Evolutionary conservation across 441 rosid genomes (phyloP), one percentile per base, ranked within the genome.

Genomic region (Viola pubescens): DNA sequence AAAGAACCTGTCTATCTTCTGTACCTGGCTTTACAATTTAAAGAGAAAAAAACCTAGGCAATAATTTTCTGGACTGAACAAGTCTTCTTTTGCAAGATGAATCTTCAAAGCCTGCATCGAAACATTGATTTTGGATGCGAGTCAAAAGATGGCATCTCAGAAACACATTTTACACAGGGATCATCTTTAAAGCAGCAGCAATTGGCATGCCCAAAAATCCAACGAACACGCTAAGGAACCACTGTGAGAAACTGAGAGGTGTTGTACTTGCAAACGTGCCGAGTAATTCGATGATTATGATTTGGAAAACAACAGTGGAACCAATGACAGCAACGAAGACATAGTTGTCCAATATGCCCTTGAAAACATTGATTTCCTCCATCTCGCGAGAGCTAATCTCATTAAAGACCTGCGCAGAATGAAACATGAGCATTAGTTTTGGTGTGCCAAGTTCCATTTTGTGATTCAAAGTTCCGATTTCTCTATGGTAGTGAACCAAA

Each of bases 301-400:
- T 59, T 13, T 84, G 82, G 9, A 79, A 73, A 16, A 76, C 7
- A 4, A 79, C 52, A 1, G 83, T 81, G 44, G 61, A 34, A 6
- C 56, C 66, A 9, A 81, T 51, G 4, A 81, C 81, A 42, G 46
- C 63, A 0, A 73, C 10, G 40, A 83, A 81, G 1, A 81, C 65
- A 13, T 58, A 73, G 73, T 70, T 81, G 72, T 55, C 56, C 7
- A 74, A 59, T 6, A 77, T 60, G 48, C 84, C 86, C 72, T 77
- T 61, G 49, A 83, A 79, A 47, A 83, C 76, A 42, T 83, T 81
- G 66, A 68, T 76, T 61, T 69, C 64, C 48, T 81, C 84, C n/a
- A 81, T 65, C 37, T 77, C 71, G 53, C 86, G 76, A 0, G 81
- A 75, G 48, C 79, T 81, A 63, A 84, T 79, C 73, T 78, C 80